Conservation (phyloP, 352 stramenopile genomes). For the Pythium diclinum region DNA sequence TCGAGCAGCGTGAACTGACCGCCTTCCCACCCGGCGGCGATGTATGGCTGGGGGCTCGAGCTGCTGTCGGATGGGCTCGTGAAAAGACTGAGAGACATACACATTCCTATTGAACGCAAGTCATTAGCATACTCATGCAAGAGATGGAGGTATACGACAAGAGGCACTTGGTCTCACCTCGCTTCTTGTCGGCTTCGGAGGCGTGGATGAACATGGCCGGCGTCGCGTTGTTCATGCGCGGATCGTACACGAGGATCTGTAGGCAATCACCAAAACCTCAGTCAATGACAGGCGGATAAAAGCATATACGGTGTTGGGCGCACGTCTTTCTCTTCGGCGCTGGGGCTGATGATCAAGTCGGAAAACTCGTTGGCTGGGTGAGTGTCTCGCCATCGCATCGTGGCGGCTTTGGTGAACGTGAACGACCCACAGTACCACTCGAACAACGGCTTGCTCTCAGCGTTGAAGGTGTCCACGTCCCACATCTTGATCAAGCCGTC, state of each 20-base stretch:
- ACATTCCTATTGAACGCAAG: slow-evolving; percentile 30
- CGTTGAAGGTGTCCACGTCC: slow-evolving; percentile 22
- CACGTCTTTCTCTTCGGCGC: slow-evolving; percentile 28
- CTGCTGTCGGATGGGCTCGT: slow-evolving; percentile 12
- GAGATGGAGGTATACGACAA: neutral
- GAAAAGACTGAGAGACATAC: slow-evolving; percentile 46
- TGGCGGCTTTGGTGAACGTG: slow-evolving; percentile 33
- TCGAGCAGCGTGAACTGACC: slow-evolving; percentile 68
- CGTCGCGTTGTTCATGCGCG: slow-evolving; percentile 14
- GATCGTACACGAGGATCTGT: slow-evolving; percentile 28
- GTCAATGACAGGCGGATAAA: neutral
- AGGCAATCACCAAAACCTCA: neutral
- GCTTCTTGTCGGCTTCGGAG: slow-evolving; percentile 17
- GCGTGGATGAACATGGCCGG: slow-evolving; percentile 21
- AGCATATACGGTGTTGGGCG: neutral
- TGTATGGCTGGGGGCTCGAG: slow-evolving; percentile 29
- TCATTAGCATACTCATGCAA: neutral
- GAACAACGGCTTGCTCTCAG: slow-evolving; percentile 5
- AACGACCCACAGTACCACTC: slow-evolving; percentile 33
- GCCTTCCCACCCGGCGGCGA: slow-evolving; percentile 68
- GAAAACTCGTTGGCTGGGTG: neutral
- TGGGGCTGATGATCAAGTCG: slow-evolving; percentile 20
- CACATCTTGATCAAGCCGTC: slow-evolving; percentile 72
- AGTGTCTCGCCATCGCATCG: slow-evolving; percentile 22
- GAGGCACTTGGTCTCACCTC: slow-evolving; percentile 17